A percentile compares a stretch with the other conserved stretches of the same genome.
Evolutionary conservation across 768 basidiomycete species (phyloP).

Genomic region (Tephrocybe sp.): DNA sequence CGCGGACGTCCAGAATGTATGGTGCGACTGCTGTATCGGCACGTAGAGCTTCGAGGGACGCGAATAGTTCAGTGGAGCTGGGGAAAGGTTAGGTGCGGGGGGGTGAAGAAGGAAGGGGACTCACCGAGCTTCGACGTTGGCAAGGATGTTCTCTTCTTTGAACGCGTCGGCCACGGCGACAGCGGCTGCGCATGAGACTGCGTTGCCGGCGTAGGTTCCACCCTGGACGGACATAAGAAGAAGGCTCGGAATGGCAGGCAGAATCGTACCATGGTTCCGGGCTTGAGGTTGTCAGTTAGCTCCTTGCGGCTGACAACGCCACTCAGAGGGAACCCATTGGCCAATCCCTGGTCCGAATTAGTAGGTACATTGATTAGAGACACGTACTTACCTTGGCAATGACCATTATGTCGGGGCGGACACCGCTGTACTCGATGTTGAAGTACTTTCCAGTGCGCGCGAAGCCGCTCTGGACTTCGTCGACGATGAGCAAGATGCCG

Average conservation of each 20-base stretch:
- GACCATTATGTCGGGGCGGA: slow-evolving; percentile 85
- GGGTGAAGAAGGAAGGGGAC: slow-evolving; percentile 9
- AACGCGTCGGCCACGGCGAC: slow-evolving; percentile 82
- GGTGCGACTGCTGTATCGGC: slow-evolving; percentile 49
- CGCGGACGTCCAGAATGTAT: slow-evolving; percentile 84
- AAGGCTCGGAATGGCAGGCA: neutral
- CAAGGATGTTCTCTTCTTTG: slow-evolving; percentile 75
- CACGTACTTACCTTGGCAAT: slow-evolving; percentile 71
- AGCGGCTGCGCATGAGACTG: slow-evolving; percentile 90
- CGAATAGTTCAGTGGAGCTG: slow-evolving; percentile 75
- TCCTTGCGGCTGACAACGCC: slow-evolving; percentile 81
- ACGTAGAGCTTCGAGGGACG: slow-evolving; percentile 55
- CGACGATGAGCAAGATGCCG: slow-evolving; percentile 79
- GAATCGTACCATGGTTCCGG: slow-evolving; percentile 71
- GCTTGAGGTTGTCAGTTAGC: slow-evolving; percentile 73
- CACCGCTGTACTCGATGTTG: slow-evolving; percentile 79
- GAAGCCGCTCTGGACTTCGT: slow-evolving; percentile 91
- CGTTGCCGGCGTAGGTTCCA: slow-evolving; percentile 91
- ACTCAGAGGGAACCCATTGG: slow-evolving; percentile 93
- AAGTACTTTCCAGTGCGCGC: slow-evolving; percentile 85
- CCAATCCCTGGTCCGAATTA: slow-evolving; percentile 56
- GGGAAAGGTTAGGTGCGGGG: neutral
- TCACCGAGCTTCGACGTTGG: slow-evolving; percentile 75
- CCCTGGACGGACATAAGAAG: slow-evolving; percentile 60
- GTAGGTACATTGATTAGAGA: neutral